Percentiles rank a stretch among this genome's conserved stretches.
Evolutionary conservation across 2,329 filamentous ascomycete genomes (phyloP).

Genomic region (Diaporthe citri): DNA sequence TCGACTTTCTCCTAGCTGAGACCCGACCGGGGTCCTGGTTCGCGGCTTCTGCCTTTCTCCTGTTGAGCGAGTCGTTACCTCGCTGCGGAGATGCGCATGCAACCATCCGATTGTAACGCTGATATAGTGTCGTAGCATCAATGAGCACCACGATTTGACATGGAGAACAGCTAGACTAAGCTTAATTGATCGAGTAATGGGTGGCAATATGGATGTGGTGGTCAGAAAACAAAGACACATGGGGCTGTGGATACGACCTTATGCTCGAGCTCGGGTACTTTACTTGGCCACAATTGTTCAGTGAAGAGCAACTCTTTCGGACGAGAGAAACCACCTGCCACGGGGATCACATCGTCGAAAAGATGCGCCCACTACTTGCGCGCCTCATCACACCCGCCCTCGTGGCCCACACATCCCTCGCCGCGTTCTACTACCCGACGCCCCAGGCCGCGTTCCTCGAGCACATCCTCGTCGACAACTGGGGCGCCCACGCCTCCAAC

Average conservation of each 20-base stretch:
- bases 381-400: background rate
- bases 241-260: background rate
- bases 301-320: too few relatives aligned
- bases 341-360: background rate
- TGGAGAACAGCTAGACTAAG: background rate
- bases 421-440: conserved; percentile 7
- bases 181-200: too few relatives aligned
- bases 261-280: too few relatives aligned
- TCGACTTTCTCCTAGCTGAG: background rate
- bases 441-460: conserved; percentile 2
- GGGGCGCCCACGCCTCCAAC: conserved; percentile 29
- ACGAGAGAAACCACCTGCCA: rapidly evolving
- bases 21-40: conserved; percentile 3
- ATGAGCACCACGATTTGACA: background rate
- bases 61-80: too few relatives aligned
- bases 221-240: background rate
- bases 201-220: background rate
- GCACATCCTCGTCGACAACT: conserved; percentile 29
- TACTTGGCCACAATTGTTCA: too few relatives aligned
- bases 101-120: conserved; percentile 6
- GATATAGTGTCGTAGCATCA: background rate
- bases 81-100: background rate
- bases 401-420: background rate
- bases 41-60: background rate
- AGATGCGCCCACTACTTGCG: background rate